Percentiles rank a stretch among this genome's conserved stretches.
Evolutionary conservation across 768 basidiomycete species (phyloP).

Genomic region (Termitomyces sp.): DNA sequence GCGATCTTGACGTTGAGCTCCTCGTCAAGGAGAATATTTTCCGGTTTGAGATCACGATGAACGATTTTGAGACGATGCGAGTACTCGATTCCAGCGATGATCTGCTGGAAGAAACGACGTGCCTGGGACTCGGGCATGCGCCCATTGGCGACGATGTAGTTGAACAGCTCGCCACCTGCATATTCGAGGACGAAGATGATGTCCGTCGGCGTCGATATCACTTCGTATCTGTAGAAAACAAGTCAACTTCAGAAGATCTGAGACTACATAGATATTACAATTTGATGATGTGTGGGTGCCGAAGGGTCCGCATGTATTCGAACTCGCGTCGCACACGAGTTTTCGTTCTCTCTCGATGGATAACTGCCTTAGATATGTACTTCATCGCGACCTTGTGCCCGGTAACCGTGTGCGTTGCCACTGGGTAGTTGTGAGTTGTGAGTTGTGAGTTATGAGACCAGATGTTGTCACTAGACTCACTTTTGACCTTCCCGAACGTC

Average conservation of each 20-base stretch:
- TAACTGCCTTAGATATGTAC: conserved; percentile 92
- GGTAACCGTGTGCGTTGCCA: conserved; percentile 91
- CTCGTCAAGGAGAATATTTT: conserved; percentile 86
- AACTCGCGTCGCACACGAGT: conserved; percentile 91
- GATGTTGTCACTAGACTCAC: conserved; percentile 40
- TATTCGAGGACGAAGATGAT: conserved; percentile 99
- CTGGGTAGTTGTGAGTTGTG: conserved; percentile 34
- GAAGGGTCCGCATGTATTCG: conserved; percentile 90
- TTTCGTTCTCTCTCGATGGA: conserved; percentile 87
- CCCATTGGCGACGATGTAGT: conserved; percentile 94
- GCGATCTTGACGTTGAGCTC: conserved; percentile 93
- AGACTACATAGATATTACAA: conserved; percentile 45
- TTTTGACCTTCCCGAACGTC: conserved; percentile 98
- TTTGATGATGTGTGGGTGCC: conserved; percentile 98
- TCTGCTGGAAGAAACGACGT: conserved; percentile 95
- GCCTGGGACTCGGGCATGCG: conserved; percentile 86
- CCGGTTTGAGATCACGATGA: conserved; percentile 96
- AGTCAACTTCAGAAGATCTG: conserved; percentile 9
- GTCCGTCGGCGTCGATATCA: conserved; percentile 90
- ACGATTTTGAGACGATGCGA: conserved; percentile 96
- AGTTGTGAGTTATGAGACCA: conserved; percentile 5
- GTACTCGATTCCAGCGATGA: conserved; percentile 96
- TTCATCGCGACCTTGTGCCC: conserved; percentile 98
- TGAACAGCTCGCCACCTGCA: conserved; percentile 95
- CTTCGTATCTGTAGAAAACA: conserved; percentile 58